Base-by-base conservation (phyloP, 2,329 filamentous ascomycete genomes). In the Fusarium lyarnte region DNA sequence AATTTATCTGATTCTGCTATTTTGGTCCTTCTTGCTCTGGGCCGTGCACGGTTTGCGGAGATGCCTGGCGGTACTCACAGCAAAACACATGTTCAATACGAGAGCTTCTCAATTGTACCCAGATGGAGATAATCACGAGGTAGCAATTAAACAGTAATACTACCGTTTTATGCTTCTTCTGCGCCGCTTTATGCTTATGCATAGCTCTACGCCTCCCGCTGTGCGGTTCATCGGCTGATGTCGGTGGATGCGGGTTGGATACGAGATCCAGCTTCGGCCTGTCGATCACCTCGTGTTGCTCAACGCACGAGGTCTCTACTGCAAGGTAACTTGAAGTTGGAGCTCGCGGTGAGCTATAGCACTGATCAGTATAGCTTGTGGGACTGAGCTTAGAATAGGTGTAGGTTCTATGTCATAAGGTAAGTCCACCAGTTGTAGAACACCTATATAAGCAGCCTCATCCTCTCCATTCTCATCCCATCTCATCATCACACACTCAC, bases 231-330 rank as follows among this genome's bases (percentile, higher is more conserved):
- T 75, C 70, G 72, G 65, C 72, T 73, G 25, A 49, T 69, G 46
- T 47, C 21, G 41, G 65, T 63, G 63, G 55, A 42, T 58, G 36
- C 46, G 27, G 39, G 17, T 25, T 51, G 61, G 74, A 77, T 77
- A 77, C 73, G 76, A 77, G 76, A 77, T 76, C 62, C 66, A 54
- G 58, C 57, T 58, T 58, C 38, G 53, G 58, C 49, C 43, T 58
- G 73, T 63, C 69, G 73, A 76, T 76, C 69, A 62, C 57, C 70
- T 77, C 73, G 74, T 77, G 75, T 74, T 69, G n/a, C n/a, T 21
- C 27, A 23, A 41, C 62, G 33, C 62, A 41, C 33, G 39, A 46
- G 62, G 55, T 43, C 36, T 35, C 21, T 10, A 21, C 27, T 69
- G 19, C 64, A 69, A 42, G 66, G 63, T 8, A 39, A 25, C 8